Evolutionary conservation across 2,329 filamentous ascomycete genomes (phyloP).

Genomic region (Epichloe gansuensis): DNA sequence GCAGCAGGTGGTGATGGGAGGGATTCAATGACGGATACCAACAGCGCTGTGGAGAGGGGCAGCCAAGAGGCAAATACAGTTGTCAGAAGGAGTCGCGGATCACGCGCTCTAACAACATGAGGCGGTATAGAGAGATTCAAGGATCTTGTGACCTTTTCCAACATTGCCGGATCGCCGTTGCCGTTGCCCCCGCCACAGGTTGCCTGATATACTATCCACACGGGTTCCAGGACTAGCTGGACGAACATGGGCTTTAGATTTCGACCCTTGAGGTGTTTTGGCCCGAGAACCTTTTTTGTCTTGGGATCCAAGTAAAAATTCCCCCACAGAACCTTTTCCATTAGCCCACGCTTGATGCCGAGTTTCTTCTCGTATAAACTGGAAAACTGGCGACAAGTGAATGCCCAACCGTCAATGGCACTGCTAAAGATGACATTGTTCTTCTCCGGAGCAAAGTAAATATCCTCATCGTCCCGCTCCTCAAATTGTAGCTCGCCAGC

Average conservation of each 20-base stretch:
- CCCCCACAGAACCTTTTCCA: slow-evolving; percentile 95
- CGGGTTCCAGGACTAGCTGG: slow-evolving; percentile 84
- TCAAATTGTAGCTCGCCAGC: slow-evolving; percentile 60
- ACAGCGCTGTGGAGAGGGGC: slow-evolving; percentile 77
- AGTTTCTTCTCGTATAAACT: slow-evolving; percentile 91
- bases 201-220: slow-evolving; percentile 92
- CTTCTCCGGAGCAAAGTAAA: slow-evolving; percentile 96
- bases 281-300: slow-evolving; percentile 80
- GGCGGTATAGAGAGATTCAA: slow-evolving; percentile 70
- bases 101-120: slow-evolving; percentile 73
- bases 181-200: slow-evolving; percentile 71
- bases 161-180: slow-evolving; percentile 66
- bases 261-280: slow-evolving; percentile 86
- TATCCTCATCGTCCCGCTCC: slow-evolving; percentile 87
- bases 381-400: slow-evolving; percentile 90
- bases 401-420: slow-evolving; percentile 97
- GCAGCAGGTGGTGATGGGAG: slow-evolving; percentile 72
- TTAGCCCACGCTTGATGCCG: slow-evolving; percentile 73
- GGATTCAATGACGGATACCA: slow-evolving; percentile 90
- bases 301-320: slow-evolving; percentile 95
- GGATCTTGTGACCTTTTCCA: slow-evolving; percentile 93
- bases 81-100: slow-evolving; percentile 71
- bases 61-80: slow-evolving; percentile 84
- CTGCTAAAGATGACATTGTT: slow-evolving; percentile 99
- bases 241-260: slow-evolving; percentile 95